Evolutionary conservation across 768 basidiomycete genomes (phyloP).

Genomic region (Amanita thiersii): DNA sequence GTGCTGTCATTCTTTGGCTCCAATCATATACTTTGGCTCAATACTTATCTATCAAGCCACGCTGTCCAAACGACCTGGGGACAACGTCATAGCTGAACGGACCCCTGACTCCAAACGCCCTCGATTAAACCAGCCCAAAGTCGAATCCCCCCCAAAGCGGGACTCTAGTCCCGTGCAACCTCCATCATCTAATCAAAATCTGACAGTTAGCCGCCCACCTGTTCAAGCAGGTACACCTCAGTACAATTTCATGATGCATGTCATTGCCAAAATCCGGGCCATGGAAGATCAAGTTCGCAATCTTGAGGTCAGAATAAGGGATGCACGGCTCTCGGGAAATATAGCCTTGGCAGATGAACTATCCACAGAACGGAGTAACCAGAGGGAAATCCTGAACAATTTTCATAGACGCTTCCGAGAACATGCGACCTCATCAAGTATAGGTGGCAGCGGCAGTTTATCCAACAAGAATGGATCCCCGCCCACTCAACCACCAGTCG

Average conservation of each 20-base stretch:
- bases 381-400: conserved; percentile 9
- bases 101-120: conserved; percentile 41
- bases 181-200: conserved; percentile 13
- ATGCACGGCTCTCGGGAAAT: conserved; percentile 14
- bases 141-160: conserved; percentile 15
- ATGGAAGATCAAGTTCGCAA: conserved; percentile 12
- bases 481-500: background rate
- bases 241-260: conserved; percentile 6
- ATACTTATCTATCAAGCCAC: background rate
- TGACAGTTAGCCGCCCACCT: conserved; percentile 14
- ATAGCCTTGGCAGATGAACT: conserved; percentile 10
- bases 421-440: background rate
- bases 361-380: conserved; percentile 11
- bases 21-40: background rate
- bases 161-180: conserved; percentile 12
- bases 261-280: conserved; percentile 11
- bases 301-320: conserved; percentile 10
- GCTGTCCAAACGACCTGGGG: conserved; percentile 36
- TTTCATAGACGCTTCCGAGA: conserved; percentile 4
- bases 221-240: conserved; percentile 15
- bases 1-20: conserved; percentile 13
- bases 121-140: conserved; percentile 20
- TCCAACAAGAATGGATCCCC: background rate
- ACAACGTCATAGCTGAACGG: conserved; percentile 21
- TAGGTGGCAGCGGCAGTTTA: background rate